A percentile compares a stretch with the other conserved stretches of the same genome.
Conservation (phyloP, 306 rosid genomes). For the Cucumis hystrix region DNA sequence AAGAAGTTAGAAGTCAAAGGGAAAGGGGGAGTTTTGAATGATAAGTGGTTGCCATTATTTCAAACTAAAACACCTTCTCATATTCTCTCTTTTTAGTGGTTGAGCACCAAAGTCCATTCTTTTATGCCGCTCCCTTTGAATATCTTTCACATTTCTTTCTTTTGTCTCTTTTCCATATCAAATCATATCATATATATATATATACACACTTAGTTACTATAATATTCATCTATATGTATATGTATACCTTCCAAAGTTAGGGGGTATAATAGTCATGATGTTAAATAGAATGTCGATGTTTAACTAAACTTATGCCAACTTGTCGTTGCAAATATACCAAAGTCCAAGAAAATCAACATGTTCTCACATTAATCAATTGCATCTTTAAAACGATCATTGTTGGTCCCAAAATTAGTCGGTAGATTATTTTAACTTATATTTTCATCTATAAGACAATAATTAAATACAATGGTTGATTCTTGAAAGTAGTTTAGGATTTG, state of each 20-base stretch:
- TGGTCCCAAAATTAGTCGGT: not conserved
- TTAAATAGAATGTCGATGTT: not conserved
- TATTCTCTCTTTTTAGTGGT: not conserved
- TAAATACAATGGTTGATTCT: not conserved
- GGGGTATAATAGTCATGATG: not conserved
- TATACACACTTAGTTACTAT: not conserved
- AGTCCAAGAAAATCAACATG: not conserved
- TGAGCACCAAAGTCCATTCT: conserved; percentile 5
- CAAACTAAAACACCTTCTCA: not conserved
- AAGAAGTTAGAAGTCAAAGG: not conserved
- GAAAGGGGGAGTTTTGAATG: not conserved
- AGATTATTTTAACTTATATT: not conserved
- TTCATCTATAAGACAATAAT: not conserved
- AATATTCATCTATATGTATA: not conserved
- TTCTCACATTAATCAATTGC: no score
- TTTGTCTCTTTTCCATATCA: not conserved
- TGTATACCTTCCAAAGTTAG: not conserved
- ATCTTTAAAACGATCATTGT: not conserved
- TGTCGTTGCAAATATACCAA: not conserved
- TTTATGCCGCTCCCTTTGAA: not conserved
- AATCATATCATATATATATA: no score
- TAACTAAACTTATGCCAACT: not conserved
- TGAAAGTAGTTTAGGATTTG: not conserved
- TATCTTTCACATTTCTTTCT: not conserved
- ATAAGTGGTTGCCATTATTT: conserved; percentile 1